Evolutionary conservation across 2,329 filamentous ascomycete species (phyloP).

Genomic region (Tolypocladium ophioglossoides): DNA sequence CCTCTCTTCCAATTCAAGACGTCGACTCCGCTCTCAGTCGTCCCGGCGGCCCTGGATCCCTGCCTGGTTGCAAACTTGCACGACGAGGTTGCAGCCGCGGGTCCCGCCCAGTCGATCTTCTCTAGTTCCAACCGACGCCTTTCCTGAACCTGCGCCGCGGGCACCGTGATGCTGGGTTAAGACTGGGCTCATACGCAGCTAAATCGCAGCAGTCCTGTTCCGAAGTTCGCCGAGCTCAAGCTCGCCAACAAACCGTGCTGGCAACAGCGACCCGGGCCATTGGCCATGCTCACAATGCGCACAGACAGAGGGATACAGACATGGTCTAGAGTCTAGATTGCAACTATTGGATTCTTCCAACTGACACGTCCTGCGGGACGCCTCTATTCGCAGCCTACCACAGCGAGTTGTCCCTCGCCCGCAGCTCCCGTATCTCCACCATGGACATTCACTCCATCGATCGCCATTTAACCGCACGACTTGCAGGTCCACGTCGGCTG

Average conservation of each 20-base stretch:
- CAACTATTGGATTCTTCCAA: background rate
- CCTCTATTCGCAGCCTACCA: conserved; percentile 5
- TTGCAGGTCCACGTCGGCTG: conserved; percentile 39
- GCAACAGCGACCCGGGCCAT: background rate
- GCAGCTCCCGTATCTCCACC: conserved; percentile 48
- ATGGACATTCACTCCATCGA: conserved; percentile 43
- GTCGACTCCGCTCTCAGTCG: background rate
- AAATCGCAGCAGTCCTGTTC: too few species aligned
- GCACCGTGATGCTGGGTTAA: background rate
- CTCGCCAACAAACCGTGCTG: background rate
- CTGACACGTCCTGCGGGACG: background rate
- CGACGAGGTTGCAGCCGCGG: background rate
- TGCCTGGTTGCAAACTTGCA: background rate
- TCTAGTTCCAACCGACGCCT: conserved; percentile 20
- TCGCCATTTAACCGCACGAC: conserved; percentile 34
- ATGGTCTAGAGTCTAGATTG: background rate
- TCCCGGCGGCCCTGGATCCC: background rate
- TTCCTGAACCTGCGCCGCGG: conserved; percentile 9
- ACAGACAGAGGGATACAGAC: background rate
- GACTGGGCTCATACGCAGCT: background rate
- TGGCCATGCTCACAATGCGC: background rate
- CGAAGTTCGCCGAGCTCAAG: background rate
- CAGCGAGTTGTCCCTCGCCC: conserved; percentile 39
- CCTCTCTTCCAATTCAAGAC: background rate
- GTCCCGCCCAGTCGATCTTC: conserved; percentile 15